A percentile compares a stretch with the other conserved stretches of the same genome.
These are phyloP conservation scores for Coprinellus micaceus DNA, from an alignment of 768 basidiomycete genomes.

Conservation along the genomic window DNA sequence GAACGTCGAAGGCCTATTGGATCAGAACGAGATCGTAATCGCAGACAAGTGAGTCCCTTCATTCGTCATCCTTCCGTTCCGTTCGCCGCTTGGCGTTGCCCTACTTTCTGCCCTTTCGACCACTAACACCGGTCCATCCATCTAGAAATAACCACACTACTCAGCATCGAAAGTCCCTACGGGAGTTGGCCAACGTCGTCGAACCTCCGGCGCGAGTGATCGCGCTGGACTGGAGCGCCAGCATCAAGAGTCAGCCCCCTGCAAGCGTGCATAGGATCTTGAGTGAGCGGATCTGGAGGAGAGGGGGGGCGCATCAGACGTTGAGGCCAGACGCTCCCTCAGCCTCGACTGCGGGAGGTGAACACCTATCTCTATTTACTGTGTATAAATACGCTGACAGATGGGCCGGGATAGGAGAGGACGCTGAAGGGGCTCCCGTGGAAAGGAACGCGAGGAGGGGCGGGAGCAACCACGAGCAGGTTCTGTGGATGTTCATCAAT, in stretches of 20 bases:
- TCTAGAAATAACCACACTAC: conserved; percentile 81
- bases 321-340: conserved; percentile 56
- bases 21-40: conserved; percentile 71
- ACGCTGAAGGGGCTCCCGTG: not conserved
- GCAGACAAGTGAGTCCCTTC: conserved; percentile 75
- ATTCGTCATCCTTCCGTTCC: not conserved
- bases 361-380: too few relatives aligned
- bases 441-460: not conserved
- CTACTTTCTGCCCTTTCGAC: not conserved
- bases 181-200: conserved; percentile 43
- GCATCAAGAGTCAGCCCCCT: conserved; percentile 44
- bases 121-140: not conserved
- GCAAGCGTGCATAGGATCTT: conserved; percentile 72
- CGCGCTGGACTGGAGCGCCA: conserved; percentile 69
- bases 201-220: conserved; percentile 66
- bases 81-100: not conserved
- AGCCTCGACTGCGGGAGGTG: too few relatives aligned
- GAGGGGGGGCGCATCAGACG: conserved; percentile 85
- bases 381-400: too few relatives aligned
- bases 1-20: conserved; percentile 63
- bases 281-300: conserved; percentile 63
- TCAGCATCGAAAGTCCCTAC: conserved; percentile 74
- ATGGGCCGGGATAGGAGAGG: not conserved
- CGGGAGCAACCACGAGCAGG: conserved; percentile 63
- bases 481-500: conserved; percentile 79